Conservation (phyloP, 2,329 filamentous ascomycete species). For the Colletotrichum echinochloae region DNA sequence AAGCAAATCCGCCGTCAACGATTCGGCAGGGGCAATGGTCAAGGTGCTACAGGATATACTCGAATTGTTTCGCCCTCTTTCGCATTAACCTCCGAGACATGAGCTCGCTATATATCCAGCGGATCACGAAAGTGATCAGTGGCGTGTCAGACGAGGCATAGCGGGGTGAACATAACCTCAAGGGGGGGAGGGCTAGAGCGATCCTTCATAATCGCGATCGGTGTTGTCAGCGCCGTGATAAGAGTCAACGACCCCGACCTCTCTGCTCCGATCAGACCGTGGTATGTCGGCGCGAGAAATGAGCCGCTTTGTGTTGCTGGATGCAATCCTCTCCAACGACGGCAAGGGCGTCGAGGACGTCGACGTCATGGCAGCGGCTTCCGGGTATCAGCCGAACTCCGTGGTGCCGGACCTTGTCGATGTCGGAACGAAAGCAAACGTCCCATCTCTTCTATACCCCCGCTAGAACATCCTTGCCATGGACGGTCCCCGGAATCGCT, state of each 20-base stretch:
- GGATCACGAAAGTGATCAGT: slow-evolving; percentile 37
- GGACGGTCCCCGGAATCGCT: slow-evolving; percentile 55
- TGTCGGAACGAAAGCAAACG: slow-evolving; percentile 43
- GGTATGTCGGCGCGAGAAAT: slow-evolving; percentile 11
- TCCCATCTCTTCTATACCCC: slow-evolving; percentile 50
- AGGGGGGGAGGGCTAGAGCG: slow-evolving; percentile 23
- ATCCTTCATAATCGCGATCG: background rate
- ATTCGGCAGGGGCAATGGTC: slow-evolving; percentile 21
- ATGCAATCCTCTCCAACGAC: slow-evolving; percentile 47
- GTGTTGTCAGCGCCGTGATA: slow-evolving; percentile 1
- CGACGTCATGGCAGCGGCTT: slow-evolving; percentile 51
- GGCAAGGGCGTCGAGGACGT: slow-evolving; percentile 45
- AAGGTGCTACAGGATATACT: slow-evolving; percentile 44
- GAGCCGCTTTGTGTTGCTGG: slow-evolving; percentile 43
- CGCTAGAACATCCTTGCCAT: slow-evolving; percentile 59
- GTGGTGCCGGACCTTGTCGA: slow-evolving; percentile 45
- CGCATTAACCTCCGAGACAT: slow-evolving; percentile 41
- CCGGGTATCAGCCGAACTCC: slow-evolving; percentile 50
- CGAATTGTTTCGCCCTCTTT: slow-evolving; percentile 41
- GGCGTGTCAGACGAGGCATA: slow-evolving; percentile 41
- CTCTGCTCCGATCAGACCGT: slow-evolving; percentile 8
- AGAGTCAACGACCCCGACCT: slow-evolving; percentile 19
- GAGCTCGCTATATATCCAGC: slow-evolving; percentile 32
- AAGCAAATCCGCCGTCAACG: background rate
- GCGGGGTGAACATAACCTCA: background rate